Conservation (phyloP, 2,329 filamentous ascomycete species). For the Pestalotiopsis sp. region DNA sequence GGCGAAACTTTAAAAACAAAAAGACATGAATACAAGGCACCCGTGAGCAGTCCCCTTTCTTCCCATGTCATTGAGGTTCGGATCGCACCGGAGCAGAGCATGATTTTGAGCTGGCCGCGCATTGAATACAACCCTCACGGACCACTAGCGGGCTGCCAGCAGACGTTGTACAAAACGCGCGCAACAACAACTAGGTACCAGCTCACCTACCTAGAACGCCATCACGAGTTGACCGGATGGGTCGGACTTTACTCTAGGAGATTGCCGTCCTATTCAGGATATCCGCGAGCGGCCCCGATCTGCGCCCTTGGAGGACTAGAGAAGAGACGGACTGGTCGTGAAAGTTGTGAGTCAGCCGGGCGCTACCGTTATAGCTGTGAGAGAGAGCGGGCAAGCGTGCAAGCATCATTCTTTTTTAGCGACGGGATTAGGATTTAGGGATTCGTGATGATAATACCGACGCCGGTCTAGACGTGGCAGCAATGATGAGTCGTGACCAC, state of each 20-base stretch:
- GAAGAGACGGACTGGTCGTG: background rate
- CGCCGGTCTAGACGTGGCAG: background rate
- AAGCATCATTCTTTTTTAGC: background rate
- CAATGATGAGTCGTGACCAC: background rate
- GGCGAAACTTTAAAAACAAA: background rate
- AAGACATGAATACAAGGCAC: background rate
- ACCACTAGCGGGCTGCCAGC: background rate
- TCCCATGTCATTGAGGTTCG: background rate
- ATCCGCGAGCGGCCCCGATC: background rate
- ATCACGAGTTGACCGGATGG: background rate
- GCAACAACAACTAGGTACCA: too few relatives aligned
- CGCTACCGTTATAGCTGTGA: background rate
- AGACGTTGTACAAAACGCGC: background rate
- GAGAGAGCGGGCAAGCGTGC: background rate
- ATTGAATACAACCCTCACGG: background rate
- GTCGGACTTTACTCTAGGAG: background rate
- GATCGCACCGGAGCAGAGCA: background rate
- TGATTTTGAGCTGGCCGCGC: background rate
- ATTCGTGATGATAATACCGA: background rate
- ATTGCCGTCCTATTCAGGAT: background rate
- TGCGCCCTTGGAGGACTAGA: background rate
- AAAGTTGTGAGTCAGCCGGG: background rate
- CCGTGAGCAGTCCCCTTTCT: background rate
- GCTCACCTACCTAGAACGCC: background rate
- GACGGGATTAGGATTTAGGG: background rate